Evolutionary conservation across 768 basidiomycete genomes (phyloP).

Genomic region (Favolaschia claudopus): DNA sequence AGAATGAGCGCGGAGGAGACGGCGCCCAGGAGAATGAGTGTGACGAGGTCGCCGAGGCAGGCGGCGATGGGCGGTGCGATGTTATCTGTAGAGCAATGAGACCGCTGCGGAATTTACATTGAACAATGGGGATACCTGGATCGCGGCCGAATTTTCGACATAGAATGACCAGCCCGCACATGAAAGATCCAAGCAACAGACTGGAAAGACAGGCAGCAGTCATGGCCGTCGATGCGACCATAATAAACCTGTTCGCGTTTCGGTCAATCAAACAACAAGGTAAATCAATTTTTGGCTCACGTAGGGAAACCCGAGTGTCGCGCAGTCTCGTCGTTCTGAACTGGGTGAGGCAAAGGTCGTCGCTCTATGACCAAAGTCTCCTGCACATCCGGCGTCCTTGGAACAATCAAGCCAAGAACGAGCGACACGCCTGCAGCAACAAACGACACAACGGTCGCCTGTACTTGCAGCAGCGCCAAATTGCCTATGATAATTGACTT

Average conservation of each 20-base stretch:
- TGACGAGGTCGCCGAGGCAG: conserved; percentile 92
- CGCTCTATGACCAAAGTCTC: conserved; percentile 12
- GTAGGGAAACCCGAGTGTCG: conserved; percentile 46
- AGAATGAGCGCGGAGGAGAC: conserved; percentile 77
- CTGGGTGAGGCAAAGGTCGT: conserved; percentile 15
- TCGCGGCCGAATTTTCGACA: conserved; percentile 81
- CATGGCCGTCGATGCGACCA: conserved; percentile 83
- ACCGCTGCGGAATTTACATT: not conserved
- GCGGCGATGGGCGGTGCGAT: conserved; percentile 95
- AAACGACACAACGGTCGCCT: conserved; percentile 89
- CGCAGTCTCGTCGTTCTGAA: conserved; percentile 23
- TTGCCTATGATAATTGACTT: conserved; percentile 80
- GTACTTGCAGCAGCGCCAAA: conserved; percentile 88
- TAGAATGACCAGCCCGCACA: conserved; percentile 83
- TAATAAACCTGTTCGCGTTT: conserved; percentile 62
- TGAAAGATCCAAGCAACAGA: conserved; percentile 88
- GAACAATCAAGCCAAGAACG: conserved; percentile 70
- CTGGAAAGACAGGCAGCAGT: conserved; percentile 81
- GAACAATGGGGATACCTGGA: conserved; percentile 64
- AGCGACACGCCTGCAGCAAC: conserved; percentile 84
- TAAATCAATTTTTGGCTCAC: conserved; percentile 30
- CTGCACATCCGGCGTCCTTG: conserved; percentile 37
- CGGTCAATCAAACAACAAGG: conserved; percentile 23
- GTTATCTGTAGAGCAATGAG: conserved; percentile 75
- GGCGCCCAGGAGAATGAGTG: conserved; percentile 81